Evolutionary conservation across 176 grass and related monocot genomes (phyloP).

Genomic region (Alopecurus myosuroides): DNA sequence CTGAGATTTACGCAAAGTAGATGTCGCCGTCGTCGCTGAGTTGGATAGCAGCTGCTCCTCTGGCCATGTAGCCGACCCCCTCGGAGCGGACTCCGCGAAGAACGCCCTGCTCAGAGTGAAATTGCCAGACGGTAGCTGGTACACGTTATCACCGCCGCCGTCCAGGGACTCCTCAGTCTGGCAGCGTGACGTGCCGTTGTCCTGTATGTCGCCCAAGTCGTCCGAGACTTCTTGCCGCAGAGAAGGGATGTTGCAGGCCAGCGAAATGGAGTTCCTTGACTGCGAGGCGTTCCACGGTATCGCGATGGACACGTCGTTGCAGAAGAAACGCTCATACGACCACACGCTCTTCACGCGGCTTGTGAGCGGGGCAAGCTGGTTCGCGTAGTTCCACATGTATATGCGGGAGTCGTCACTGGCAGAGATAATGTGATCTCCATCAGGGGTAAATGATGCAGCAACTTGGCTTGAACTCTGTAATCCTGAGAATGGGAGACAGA

Average conservation of each 20-base stretch:
- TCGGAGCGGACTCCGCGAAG: constrained; percentile 48
- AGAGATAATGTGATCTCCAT: constrained; percentile 82
- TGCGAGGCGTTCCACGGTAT: constrained; percentile 74
- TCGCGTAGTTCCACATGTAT: constrained; percentile 67
- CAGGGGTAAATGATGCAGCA: constrained; percentile 74
- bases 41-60: constrained; percentile 72
- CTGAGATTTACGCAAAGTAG: constrained; percentile 58
- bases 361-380: constrained; percentile 40
- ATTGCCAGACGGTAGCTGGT: constrained; percentile 42
- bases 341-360: constrained; percentile 39
- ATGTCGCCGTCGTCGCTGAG: constrained; percentile 21
- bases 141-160: constrained; percentile 12
- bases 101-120: constrained; percentile 55
- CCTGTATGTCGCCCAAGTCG: constrained; percentile 5
- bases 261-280: constrained; percentile 27
- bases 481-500: constrained; percentile 32
- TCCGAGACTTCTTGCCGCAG: constrained; percentile 33
- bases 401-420: constrained; percentile 66
- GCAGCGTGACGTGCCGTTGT: background rate
- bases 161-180: constrained; percentile 30
- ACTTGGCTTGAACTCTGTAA: constrained; percentile 55
- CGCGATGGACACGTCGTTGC: constrained; percentile 48
- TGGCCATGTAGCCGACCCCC: constrained; percentile 75
- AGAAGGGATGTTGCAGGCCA: constrained; percentile 45
- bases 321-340: constrained; percentile 67